phyloP scores from a whole-genome alignment of 257 asterid genomes.

The Solanum paucissectum region DNA sequence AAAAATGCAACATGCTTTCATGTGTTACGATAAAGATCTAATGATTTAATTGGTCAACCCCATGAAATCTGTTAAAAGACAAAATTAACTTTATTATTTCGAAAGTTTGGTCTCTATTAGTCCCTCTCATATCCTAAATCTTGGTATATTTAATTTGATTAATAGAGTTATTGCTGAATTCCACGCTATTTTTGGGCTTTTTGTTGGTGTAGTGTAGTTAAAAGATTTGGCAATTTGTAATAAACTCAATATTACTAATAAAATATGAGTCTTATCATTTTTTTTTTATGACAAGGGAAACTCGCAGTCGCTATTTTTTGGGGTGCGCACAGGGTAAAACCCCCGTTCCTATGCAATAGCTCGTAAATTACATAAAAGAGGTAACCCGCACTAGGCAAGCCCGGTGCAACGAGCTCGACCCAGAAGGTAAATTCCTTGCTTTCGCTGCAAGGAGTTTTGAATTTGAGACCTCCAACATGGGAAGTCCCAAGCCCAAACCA shows the following conservation, averaged over 20 bases:
- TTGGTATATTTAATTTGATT: neutral
- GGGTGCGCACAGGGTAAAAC: too few relatives aligned
- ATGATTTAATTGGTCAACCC: neutral
- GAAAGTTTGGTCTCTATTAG: neutral
- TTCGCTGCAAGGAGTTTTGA: too few relatives aligned
- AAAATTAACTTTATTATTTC: neutral
- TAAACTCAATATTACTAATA: neutral
- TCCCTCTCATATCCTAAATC: neutral
- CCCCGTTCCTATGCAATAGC: too few relatives aligned
- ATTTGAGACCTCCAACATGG: too few relatives aligned
- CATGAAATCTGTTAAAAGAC: constrained; percentile 2
- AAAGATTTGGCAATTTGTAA: neutral
- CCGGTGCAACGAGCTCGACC: too few relatives aligned
- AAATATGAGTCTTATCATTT: neutral
- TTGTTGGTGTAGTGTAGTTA: neutral
- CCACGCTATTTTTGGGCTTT: constrained; percentile 1
- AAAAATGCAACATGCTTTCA: neutral
- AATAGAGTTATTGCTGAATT: constrained; percentile 10
- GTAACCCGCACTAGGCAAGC: too few relatives aligned
- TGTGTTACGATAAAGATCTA: neutral
- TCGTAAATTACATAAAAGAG: too few relatives aligned
- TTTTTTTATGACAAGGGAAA: too few relatives aligned
- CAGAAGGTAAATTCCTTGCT: too few relatives aligned
- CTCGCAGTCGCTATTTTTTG: accelerated
- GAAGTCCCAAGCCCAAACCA: too few relatives aligned